Evolutionary conservation across 2,329 filamentous ascomycete genomes (phyloP).

Genomic region (Fusarium temperatum): DNA sequence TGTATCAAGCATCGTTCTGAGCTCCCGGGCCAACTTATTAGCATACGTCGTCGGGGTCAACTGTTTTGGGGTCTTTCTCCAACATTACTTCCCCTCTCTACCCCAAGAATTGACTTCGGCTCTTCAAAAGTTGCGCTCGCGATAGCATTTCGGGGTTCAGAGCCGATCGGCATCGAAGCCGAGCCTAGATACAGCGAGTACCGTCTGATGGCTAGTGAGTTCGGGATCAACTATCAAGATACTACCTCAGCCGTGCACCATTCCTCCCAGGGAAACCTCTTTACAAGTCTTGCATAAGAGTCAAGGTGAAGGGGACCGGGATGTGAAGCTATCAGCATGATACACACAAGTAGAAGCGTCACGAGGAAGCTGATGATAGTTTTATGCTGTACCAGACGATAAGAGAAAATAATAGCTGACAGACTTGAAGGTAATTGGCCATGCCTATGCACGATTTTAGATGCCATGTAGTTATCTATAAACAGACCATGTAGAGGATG

Average conservation of each 20-base stretch:
- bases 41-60: too few species aligned
- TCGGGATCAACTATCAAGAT: neutral
- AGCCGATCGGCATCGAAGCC: conserved; percentile 10
- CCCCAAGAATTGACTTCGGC: neutral
- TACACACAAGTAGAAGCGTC: neutral
- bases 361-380: neutral
- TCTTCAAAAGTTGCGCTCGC: neutral
- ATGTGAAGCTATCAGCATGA: neutral
- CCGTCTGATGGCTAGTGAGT: neutral
- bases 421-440: neutral
- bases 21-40: too few species aligned
- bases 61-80: neutral
- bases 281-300: conserved; percentile 18
- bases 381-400: neutral
- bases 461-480: neutral
- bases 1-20: neutral
- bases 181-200: neutral
- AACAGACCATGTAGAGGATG: too few species aligned
- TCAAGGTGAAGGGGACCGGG: neutral
- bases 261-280: conserved; percentile 3
- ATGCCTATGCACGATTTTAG: neutral
- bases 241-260: neutral
- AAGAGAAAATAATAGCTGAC: neutral
- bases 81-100: neutral
- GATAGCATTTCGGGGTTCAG: neutral